A percentile compares a stretch with the other conserved stretches of the same genome.
Conservation (phyloP, 352 stramenopile species). For the Globisporangium orthogonon region DNA sequence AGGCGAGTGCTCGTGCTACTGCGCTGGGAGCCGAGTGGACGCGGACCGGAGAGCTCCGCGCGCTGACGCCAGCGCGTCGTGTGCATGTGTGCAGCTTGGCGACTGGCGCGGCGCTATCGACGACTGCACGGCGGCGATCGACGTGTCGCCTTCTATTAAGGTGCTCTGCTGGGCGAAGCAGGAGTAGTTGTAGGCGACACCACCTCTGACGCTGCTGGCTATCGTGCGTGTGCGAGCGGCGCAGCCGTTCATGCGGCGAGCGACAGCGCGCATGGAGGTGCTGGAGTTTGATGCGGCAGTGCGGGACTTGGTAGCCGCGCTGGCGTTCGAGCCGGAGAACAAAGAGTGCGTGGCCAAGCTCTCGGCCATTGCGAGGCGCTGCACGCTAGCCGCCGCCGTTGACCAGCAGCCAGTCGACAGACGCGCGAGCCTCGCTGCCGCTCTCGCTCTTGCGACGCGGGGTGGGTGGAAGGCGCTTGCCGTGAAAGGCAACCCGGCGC, state of each 20-base stretch:
- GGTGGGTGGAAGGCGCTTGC: constrained; percentile 34
- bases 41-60: not conserved
- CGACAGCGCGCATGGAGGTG: constrained; percentile 30
- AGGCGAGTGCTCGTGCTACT: constrained; percentile 15
- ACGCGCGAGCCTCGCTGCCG: constrained; percentile 21
- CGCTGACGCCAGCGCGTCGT: not conserved
- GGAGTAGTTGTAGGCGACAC: not conserved
- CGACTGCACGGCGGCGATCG: constrained; percentile 47
- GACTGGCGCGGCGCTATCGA: constrained; percentile 28
- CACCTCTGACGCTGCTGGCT: not conserved
- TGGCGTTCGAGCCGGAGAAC: constrained; percentile 44
- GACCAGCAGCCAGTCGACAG: not conserved
- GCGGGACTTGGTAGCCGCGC: constrained; percentile 31
- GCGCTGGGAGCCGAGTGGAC: not conserved
- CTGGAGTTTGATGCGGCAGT: constrained; percentile 21
- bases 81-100: constrained; percentile 19
- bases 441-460: constrained; percentile 24
- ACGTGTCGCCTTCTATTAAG: constrained; percentile 46
- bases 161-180: constrained; percentile 11
- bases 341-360: constrained; percentile 42
- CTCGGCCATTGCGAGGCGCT: constrained; percentile 15
- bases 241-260: constrained; percentile 53
- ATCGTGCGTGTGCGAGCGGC: not conserved
- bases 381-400: too few species aligned
- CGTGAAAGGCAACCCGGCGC: constrained; percentile 62